Evolutionary conservation across 2,329 filamentous ascomycete species (phyloP).

Genomic region (Dothidotthia symphoricarpi): DNA sequence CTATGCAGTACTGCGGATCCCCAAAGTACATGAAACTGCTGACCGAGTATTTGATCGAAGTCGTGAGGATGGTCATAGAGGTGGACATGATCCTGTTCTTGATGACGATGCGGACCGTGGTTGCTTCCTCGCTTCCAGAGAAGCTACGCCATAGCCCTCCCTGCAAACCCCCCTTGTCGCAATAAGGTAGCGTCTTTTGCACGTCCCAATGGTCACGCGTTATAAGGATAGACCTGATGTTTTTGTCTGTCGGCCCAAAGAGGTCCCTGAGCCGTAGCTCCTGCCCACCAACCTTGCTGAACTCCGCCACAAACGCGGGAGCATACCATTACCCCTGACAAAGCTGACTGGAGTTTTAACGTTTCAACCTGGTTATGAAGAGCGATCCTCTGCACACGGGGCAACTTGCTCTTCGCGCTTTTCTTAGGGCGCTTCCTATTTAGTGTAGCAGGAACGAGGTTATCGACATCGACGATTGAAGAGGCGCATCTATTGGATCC

Average conservation of each 20-base stretch:
- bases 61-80: no score
- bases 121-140: slow-evolving; percentile 44
- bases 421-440: slow-evolving; percentile 5
- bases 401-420: not conserved
- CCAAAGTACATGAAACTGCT: no score
- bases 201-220: slow-evolving; percentile 53
- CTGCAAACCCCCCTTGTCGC: slow-evolving; percentile 37
- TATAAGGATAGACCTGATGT: slow-evolving; percentile 49
- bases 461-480: slow-evolving; percentile 14
- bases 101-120: no score
- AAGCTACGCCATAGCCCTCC: slow-evolving; percentile 46
- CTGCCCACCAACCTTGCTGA: slow-evolving; percentile 31
- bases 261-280: slow-evolving; percentile 48
- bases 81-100: no score
- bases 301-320: slow-evolving; percentile 25
- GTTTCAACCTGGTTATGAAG: slow-evolving; percentile 2
- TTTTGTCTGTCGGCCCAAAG: slow-evolving; percentile 53
- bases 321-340: slow-evolving; percentile 12
- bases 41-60: no score
- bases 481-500: slow-evolving; percentile 4
- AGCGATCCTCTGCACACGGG: slow-evolving; percentile 1
- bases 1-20: no score
- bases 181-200: slow-evolving; percentile 53
- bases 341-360: slow-evolving; percentile 13
- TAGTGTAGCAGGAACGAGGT: slow-evolving; percentile 3